phyloP scores from a whole-genome alignment of 1,139 yeast genomes.

The Taphrina flavorubra region DNA sequence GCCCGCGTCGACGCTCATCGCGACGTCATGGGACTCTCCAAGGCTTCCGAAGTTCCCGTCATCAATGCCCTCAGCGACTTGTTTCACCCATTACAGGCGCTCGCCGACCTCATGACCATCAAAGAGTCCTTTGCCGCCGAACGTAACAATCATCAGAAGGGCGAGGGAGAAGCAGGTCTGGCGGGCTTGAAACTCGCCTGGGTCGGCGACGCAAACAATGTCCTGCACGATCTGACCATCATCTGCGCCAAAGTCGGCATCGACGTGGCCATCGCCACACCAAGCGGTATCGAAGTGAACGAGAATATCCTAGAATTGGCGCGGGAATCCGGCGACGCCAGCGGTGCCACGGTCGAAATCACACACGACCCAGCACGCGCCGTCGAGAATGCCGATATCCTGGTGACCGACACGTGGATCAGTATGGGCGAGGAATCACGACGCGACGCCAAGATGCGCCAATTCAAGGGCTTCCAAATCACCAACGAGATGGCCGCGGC shows the following conservation, averaged over 20 bases:
- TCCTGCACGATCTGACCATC: constrained; percentile 88
- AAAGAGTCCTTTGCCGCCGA: constrained; percentile 70
- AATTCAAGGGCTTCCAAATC: constrained; percentile 86
- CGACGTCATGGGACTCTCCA: constrained; percentile 71
- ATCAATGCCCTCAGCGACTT: constrained; percentile 91
- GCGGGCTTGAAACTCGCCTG: constrained; percentile 75
- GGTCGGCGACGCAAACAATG: constrained; percentile 97
- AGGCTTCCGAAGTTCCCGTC: constrained; percentile 83
- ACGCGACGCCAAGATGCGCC: constrained; percentile 69
- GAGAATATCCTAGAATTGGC: constrained; percentile 64
- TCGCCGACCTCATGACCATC: constrained; percentile 85
- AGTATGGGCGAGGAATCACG: constrained; percentile 97
- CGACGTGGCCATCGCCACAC: constrained; percentile 81
- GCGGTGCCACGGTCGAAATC: constrained; percentile 63
- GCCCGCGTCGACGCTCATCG: constrained; percentile 91
- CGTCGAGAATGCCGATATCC: constrained; percentile 70
- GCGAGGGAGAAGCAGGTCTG: neutral
- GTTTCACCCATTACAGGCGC: constrained; percentile 94
- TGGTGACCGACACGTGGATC: constrained; percentile 97
- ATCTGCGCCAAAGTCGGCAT: constrained; percentile 88
- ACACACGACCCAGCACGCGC: constrained; percentile 77
- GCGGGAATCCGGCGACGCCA: constrained; percentile 58
- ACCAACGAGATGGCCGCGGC: constrained; percentile 66
- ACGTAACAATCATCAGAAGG: neutral
- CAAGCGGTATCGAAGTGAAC: constrained; percentile 71